Evolutionary conservation across 345 rosid species (phyloP).

Genomic region (Hevea brasiliensis): DNA sequence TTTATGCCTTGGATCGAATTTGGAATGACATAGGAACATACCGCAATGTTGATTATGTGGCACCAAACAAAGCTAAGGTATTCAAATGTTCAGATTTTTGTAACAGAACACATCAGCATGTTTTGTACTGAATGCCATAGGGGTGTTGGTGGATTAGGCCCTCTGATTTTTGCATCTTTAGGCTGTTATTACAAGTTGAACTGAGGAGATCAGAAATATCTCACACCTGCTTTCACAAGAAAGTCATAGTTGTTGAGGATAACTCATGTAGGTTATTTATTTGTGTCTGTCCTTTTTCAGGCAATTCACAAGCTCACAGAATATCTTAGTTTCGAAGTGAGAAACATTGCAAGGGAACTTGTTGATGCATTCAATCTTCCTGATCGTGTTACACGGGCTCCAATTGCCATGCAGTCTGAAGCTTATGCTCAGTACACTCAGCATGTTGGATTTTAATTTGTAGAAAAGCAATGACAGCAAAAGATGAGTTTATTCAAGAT

Average conservation of each 20-base stretch:
- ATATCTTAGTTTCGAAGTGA: constrained; percentile 83
- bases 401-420: constrained; percentile 89
- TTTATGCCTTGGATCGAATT: constrained; percentile 89
- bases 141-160: not conserved
- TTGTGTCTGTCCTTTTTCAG: constrained; percentile 33
- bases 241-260: not conserved
- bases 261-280: constrained; percentile 1
- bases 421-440: constrained; percentile 93
- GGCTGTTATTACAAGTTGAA: not conserved
- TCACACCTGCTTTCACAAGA: not conserved
- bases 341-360: constrained; percentile 76
- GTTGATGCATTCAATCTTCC: constrained; percentile 85
- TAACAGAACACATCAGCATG: not conserved
- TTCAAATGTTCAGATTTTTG: not conserved
- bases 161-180: not conserved
- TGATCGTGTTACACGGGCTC: constrained; percentile 79
- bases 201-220: not conserved
- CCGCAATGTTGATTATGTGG: constrained; percentile 88
- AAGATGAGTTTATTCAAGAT: not conserved
- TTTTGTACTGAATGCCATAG: not conserved
- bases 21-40: constrained; percentile 97
- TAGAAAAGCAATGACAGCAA: not conserved
- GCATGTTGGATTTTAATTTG: constrained; percentile 60
- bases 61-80: constrained; percentile 99
- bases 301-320: constrained; percentile 91